Evolutionary conservation across 2,329 filamentous ascomycete genomes (phyloP).

Genomic region (Cladophialophora carrionii): DNA sequence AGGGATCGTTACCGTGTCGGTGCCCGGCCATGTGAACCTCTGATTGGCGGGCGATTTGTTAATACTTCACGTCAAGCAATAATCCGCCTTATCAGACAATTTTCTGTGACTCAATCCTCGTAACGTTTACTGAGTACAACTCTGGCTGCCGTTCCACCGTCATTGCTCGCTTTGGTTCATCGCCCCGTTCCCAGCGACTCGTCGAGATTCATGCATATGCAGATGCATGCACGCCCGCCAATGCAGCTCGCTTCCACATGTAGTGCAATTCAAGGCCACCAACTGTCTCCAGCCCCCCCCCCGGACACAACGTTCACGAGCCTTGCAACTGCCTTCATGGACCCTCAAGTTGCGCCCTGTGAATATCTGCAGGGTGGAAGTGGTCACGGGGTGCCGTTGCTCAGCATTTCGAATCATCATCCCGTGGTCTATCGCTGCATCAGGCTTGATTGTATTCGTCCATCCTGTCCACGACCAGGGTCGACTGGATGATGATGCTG

Average conservation of each 20-base stretch:
- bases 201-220: neutral
- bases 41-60: neutral
- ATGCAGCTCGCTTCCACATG: neutral
- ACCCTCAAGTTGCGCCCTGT: neutral
- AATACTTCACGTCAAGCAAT: neutral
- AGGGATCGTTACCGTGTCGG: neutral
- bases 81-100: neutral
- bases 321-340: neutral
- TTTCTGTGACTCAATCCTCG: neutral
- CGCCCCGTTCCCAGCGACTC: neutral
- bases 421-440: neutral
- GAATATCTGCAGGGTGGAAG: neutral
- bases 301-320: neutral
- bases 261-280: neutral
- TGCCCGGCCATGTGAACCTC: neutral
- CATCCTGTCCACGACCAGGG: neutral
- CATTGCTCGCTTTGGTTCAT: neutral
- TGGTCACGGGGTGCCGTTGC: neutral
- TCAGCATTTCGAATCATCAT: neutral
- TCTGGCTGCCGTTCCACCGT: neutral
- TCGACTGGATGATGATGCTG: neutral
- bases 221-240: neutral
- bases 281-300: slow-evolving; percentile 1
- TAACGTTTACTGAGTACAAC: neutral
- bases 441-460: neutral